Conservation (phyloP, 1,139 yeast genomes). For the Eremothecium cymbalariae region DNA sequence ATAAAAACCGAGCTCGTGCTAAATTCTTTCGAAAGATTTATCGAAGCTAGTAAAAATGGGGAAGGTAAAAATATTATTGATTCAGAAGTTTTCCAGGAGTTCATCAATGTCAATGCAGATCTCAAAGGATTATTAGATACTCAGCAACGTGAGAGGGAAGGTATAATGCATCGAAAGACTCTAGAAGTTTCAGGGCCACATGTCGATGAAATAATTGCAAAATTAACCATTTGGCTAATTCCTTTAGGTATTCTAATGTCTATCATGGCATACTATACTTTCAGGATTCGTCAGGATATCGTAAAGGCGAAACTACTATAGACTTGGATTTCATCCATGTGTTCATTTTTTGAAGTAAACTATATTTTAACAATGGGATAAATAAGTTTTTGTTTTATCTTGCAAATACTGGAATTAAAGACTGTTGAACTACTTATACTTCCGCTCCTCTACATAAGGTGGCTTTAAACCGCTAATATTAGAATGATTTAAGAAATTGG, state of each 20-base stretch:
- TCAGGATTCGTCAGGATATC: conserved; percentile 35
- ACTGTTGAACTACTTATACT: neutral
- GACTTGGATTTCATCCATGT: no score
- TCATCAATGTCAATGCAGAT: conserved; percentile 26
- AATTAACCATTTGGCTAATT: conserved; percentile 31
- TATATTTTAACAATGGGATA: no score
- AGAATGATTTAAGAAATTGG: conserved; percentile 39
- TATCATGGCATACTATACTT: conserved; percentile 35
- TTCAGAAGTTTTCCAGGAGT: conserved; percentile 26
- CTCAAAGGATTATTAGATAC: conserved; percentile 29
- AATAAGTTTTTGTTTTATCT: no score
- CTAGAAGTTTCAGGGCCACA: conserved; percentile 20
- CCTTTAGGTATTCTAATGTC: conserved; percentile 32
- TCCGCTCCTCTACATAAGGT: conserved; percentile 29
- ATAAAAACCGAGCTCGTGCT: conserved; percentile 20
- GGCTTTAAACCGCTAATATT: conserved; percentile 38
- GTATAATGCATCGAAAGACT: conserved; percentile 16
- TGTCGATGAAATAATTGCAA: conserved; percentile 31
- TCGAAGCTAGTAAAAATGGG: conserved; percentile 6
- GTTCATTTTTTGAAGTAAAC: no score
- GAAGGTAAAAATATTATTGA: conserved; percentile 12
- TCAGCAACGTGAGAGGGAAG: conserved; percentile 31
- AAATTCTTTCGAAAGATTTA: conserved; percentile 10
- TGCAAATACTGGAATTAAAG: no score
- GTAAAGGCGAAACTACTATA: conserved; percentile 34